Conservation (phyloP, 2,329 filamentous ascomycete species). For the Davidsoniella eucalypti region DNA sequence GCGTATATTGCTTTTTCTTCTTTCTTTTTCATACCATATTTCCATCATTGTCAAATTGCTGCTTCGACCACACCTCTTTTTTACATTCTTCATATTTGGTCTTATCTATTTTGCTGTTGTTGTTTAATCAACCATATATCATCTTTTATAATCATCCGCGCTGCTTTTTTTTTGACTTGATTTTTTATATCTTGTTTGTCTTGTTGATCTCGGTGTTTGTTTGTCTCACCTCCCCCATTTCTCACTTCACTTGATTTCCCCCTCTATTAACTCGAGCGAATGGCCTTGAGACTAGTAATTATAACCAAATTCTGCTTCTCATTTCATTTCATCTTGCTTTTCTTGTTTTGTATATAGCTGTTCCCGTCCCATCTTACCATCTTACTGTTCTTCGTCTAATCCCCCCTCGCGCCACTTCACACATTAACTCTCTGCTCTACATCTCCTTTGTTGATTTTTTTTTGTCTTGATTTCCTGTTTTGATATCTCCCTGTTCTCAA, state of each 20-base stretch:
- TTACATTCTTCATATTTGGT: background rate
- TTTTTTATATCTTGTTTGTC: background rate
- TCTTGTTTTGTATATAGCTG: background rate
- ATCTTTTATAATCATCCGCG: background rate
- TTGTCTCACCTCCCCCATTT: background rate
- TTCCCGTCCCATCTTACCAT: no score
- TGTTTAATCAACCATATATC: no score
- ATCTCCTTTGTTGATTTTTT: background rate
- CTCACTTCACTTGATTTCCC: no score
- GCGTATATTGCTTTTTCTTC: background rate
- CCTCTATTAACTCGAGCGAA: no score
- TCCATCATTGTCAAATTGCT: background rate
- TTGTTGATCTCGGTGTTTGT: background rate
- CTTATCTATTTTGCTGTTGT: background rate
- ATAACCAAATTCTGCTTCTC: no score
- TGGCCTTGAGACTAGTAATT: no score
- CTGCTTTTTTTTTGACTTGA: background rate
- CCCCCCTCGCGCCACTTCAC: background rate
- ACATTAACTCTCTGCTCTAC: background rate
- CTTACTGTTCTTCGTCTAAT: background rate
- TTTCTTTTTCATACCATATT: background rate
- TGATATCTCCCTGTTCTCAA: no score
- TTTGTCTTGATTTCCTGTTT: no score
- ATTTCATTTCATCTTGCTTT: background rate
- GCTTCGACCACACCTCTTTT: background rate